Evolutionary conservation across 805 yeast species (phyloP).

Genomic region (Phaffomyces thermotolerans): DNA sequence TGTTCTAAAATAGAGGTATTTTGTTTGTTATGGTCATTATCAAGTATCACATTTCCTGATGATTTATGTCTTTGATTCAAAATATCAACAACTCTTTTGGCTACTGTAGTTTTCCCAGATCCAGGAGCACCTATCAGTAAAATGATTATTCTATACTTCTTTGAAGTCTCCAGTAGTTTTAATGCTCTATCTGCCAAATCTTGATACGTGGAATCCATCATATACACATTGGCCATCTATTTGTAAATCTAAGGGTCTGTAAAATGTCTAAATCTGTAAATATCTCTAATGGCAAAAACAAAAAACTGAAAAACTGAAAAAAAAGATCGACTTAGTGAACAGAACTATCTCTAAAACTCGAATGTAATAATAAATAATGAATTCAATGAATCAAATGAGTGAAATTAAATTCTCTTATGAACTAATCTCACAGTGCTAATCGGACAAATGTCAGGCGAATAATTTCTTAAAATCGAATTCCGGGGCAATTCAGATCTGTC

Average conservation of each 20-base stretch:
- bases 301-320: no score
- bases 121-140: slow-evolving; percentile 77
- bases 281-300: no score
- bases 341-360: no score
- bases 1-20: slow-evolving; percentile 3
- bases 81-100: slow-evolving; percentile 36
- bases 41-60: slow-evolving; percentile 6
- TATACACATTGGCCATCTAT: slow-evolving; percentile 8
- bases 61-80: slow-evolving; percentile 28
- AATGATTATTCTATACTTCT: slow-evolving; percentile 42
- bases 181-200: slow-evolving; percentile 27
- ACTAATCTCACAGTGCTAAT: not conserved
- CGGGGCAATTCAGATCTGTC: no score
- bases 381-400: no score
- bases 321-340: no score
- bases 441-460: slow-evolving; percentile 2
- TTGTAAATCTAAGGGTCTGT: no score
- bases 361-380: no score
- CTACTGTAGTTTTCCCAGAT: slow-evolving; percentile 72
- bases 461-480: no score
- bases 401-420: not conserved
- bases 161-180: slow-evolving; percentile 20
- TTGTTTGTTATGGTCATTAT: not conserved
- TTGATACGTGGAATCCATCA: slow-evolving; percentile 26
- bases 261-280: no score